A percentile compares a stretch with the other conserved stretches of the same genome.
Conservation (phyloP, 148 eudicot genomes). For the Cornus suecica region DNA sequence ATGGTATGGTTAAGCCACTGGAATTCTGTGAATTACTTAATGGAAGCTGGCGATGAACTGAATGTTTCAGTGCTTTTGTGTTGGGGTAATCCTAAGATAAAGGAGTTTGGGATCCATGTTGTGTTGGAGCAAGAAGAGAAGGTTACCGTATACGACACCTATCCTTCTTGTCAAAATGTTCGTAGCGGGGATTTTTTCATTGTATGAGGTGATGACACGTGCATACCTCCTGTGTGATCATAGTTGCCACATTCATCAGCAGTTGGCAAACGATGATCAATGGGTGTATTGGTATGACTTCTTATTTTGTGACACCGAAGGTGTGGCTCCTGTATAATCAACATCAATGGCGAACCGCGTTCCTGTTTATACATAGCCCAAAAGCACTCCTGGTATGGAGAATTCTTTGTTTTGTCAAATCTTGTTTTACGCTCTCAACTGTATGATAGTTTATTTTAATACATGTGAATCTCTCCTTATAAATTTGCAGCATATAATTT, state of each 20-base stretch:
- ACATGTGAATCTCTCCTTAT: too few species aligned
- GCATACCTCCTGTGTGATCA: not conserved
- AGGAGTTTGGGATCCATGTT: not conserved
- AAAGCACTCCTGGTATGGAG: too few species aligned
- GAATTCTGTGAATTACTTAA: not conserved
- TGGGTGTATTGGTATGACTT: too few species aligned
- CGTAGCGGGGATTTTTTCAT: not conserved
- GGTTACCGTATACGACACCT: not conserved
- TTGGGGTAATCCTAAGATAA: not conserved
- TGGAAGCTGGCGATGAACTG: slow-evolving; percentile 8
- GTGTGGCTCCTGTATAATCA: too few species aligned
- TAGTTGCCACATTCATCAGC: not conserved
- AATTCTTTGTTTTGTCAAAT: too few species aligned
- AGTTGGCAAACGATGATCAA: not conserved
- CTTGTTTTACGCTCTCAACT: too few species aligned
- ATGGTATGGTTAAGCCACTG: slow-evolving; percentile 8
- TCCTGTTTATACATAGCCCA: too few species aligned
- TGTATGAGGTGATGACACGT: not conserved
- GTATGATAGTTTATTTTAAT: too few species aligned
- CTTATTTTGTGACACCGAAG: too few species aligned
- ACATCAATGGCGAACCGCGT: too few species aligned
- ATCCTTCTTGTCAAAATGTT: not conserved
- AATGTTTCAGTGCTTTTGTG: not conserved
- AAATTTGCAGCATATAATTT: too few species aligned
- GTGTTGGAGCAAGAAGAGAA: not conserved